Evolutionary conservation across 148 eudicot genomes (phyloP).

Genomic region (Spergularia marina): DNA sequence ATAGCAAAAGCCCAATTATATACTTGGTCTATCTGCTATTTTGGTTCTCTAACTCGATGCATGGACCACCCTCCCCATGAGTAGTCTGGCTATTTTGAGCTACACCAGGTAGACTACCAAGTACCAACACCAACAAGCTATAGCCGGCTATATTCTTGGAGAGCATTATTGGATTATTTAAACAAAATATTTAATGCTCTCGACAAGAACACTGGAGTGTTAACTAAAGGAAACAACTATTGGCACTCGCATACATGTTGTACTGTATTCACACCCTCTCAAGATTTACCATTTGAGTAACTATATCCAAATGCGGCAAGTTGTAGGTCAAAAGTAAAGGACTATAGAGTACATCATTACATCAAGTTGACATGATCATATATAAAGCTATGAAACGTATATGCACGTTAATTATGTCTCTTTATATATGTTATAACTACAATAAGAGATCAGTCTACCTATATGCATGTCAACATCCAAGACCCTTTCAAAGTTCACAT

Average conservation of each 20-base stretch:
- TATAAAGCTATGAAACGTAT: neutral
- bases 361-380: neutral
- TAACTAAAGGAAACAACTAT: too few species aligned
- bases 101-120: neutral
- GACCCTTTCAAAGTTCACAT: conserved; percentile 1
- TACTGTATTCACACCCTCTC: too few species aligned
- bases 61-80: neutral
- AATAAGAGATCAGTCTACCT: neutral
- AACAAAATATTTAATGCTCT: too few species aligned
- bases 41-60: neutral
- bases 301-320: too few species aligned
- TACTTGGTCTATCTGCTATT: neutral
- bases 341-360: too few species aligned
- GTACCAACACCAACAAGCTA: neutral
- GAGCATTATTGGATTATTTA: too few species aligned
- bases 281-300: too few species aligned
- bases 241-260: too few species aligned
- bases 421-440: neutral
- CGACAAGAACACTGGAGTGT: neutral
- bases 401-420: too few species aligned
- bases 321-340: too few species aligned
- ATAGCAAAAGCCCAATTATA: neutral
- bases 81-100: neutral
- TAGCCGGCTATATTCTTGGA: too few species aligned
- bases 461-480: conserved; percentile 4